Conservation (phyloP, 208 protist species). For the Trypanosoma scelopori region DNA sequence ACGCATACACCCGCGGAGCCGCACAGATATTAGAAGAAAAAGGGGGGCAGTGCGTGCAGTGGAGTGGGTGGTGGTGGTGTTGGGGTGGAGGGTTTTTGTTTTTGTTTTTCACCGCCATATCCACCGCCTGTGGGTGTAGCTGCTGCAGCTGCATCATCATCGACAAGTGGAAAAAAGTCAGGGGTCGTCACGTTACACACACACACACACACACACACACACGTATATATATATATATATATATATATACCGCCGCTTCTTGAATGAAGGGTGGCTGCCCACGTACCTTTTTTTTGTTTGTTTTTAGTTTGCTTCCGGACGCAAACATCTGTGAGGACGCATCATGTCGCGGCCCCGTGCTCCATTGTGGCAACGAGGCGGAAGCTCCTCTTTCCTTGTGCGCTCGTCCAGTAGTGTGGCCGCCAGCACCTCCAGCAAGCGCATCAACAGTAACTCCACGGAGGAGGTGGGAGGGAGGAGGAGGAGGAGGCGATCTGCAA, state of each 20-base stretch:
- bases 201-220: slow-evolving; percentile 5
- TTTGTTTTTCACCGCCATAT: too few relatives aligned
- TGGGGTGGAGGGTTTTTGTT: too few relatives aligned
- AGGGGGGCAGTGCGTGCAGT: too few relatives aligned
- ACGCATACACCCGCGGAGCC: too few relatives aligned
- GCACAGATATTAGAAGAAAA: too few relatives aligned
- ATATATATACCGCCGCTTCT: too few relatives aligned
- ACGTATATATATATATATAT: slow-evolving; percentile 11
- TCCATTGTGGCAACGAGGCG: slow-evolving; percentile 1
- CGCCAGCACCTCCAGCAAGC: background rate
- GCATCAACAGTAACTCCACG: background rate
- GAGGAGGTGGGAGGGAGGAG: background rate
- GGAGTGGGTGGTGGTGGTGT: too few relatives aligned
- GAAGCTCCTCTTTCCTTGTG: slow-evolving; percentile 16
- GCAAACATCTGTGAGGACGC: background rate
- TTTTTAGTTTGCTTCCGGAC: background rate
- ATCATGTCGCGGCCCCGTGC: slow-evolving; percentile 1
- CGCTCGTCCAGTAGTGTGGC: slow-evolving; percentile 3
- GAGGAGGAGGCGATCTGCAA: background rate
- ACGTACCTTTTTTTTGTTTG: slow-evolving; percentile 10
- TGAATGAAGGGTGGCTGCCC: background rate
- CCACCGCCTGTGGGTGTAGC: too few relatives aligned
- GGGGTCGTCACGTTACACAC: too few relatives aligned
- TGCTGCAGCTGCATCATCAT: too few relatives aligned
- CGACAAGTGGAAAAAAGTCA: too few relatives aligned